Evolutionary conservation across 495 filamentous ascomycete species (phyloP).

Genomic region (Parathielavia appendiculata): DNA sequence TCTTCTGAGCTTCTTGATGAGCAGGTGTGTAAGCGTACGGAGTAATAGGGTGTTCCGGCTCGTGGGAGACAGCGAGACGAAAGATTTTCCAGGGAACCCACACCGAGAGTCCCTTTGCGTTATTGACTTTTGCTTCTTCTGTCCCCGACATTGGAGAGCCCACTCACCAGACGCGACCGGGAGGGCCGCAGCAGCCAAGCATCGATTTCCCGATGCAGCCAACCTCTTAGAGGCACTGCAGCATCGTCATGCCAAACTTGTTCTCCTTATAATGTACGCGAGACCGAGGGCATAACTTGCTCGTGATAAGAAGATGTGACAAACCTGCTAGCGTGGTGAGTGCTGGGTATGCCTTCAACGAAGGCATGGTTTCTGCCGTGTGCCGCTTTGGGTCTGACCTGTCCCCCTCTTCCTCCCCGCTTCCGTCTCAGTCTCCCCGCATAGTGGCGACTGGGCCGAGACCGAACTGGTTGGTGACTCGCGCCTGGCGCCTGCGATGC

Average conservation of each 20-base stretch:
- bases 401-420: background rate
- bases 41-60: too few relatives aligned
- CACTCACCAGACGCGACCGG: slow-evolving; percentile 19
- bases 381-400: too few relatives aligned
- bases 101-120: slow-evolving; percentile 2
- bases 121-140: slow-evolving; percentile 14
- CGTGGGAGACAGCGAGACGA: background rate
- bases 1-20: background rate
- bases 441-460: background rate
- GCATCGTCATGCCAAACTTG: background rate
- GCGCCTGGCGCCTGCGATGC: too few relatives aligned
- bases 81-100: background rate
- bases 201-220: slow-evolving; percentile 12
- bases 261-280: too few relatives aligned
- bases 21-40: background rate
- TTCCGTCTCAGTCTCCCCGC: background rate
- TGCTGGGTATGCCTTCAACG: too few relatives aligned
- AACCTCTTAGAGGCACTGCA: background rate
- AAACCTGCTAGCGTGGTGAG: too few relatives aligned
- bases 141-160: background rate
- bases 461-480: background rate
- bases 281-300: too few relatives aligned
- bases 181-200: slow-evolving; percentile 26
- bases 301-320: too few relatives aligned
- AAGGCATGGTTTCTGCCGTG: too few relatives aligned